These are phyloP conservation scores for Halteria grandinella DNA, from an alignment of 73 alveolate genomes.

Conservation along the genomic window DNA sequence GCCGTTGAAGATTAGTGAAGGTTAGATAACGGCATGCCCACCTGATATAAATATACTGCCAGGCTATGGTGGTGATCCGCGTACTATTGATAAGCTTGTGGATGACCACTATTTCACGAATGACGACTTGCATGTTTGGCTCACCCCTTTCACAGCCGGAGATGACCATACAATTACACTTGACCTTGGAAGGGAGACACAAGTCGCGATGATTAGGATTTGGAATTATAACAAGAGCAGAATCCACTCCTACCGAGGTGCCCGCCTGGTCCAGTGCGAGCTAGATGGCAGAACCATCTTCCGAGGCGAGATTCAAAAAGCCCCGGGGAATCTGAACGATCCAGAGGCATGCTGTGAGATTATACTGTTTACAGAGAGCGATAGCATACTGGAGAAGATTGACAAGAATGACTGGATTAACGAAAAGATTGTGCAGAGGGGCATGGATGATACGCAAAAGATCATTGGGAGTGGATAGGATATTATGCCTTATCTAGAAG, in stretches of 20 bases:
- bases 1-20: conserved; percentile 44
- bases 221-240: conserved; percentile 92
- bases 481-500: too few species aligned
- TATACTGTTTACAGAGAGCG: conserved; percentile 77
- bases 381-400: conserved; percentile 60
- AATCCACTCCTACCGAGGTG: conserved; percentile 91
- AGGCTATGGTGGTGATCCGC: conserved; percentile 89
- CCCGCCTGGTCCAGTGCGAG: conserved; percentile 60
- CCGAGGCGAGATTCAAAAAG: conserved; percentile 79
- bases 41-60: conserved; percentile 88
- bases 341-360: conserved; percentile 79
- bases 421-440: conserved; percentile 34
- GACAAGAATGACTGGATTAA: conserved; percentile 84
- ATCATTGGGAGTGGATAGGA: background rate
- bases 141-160: conserved; percentile 89
- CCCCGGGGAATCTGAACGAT: conserved; percentile 74
- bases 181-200: conserved; percentile 47
- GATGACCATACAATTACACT: conserved; percentile 71
- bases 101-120: conserved; percentile 80
- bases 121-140: conserved; percentile 90
- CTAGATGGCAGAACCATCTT: conserved; percentile 70
- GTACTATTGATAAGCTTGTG: conserved; percentile 86
- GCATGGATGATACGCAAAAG: background rate
- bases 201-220: conserved; percentile 82
- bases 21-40: conserved; percentile 79